These are phyloP conservation scores for Omphalea diandra DNA, from an alignment of 441 rosid genomes.

Conservation along the genomic window DNA sequence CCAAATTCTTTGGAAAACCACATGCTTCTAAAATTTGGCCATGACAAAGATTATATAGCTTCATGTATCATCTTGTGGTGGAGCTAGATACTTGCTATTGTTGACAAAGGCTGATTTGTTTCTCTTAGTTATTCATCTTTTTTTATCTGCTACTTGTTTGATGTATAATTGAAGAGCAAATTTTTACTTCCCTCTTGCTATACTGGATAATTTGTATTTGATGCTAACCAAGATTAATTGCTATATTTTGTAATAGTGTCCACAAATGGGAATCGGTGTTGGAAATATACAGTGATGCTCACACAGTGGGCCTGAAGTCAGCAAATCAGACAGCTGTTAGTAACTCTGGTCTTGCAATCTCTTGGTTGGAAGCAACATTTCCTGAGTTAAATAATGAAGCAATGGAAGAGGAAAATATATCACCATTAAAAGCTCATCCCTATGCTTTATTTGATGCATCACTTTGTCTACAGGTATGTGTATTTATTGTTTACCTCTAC, in stretches of 20 bases:
- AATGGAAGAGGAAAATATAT: slow-evolving; percentile 44
- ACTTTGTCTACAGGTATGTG: slow-evolving; percentile 80
- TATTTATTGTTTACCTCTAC: neutral
- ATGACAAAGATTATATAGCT: neutral
- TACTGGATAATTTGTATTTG: slow-evolving; percentile 22
- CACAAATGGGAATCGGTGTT: slow-evolving; percentile 75
- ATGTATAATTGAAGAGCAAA: neutral
- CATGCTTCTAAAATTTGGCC: neutral
- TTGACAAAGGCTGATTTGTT: neutral
- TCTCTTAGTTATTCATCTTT: neutral
- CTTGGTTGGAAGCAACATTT: slow-evolving; percentile 94
- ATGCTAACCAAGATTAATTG: slow-evolving; percentile 24
- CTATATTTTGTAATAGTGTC: slow-evolving; percentile 46
- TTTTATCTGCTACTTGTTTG: neutral
- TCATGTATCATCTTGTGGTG: neutral
- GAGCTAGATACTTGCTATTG: slow-evolving; percentile 3
- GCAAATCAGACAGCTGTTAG: slow-evolving; percentile 54
- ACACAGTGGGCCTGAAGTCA: slow-evolving; percentile 65
- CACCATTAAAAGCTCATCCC: slow-evolving; percentile 65
- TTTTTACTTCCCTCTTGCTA: neutral
- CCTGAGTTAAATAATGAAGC: slow-evolving; percentile 67
- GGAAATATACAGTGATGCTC: slow-evolving; percentile 88
- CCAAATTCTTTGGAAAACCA: slow-evolving; percentile 7
- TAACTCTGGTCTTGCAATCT: slow-evolving; percentile 78
- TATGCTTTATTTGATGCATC: slow-evolving; percentile 81